Evolutionary conservation across 768 basidiomycete genomes (phyloP).

Genomic region (Collybia nuda): DNA sequence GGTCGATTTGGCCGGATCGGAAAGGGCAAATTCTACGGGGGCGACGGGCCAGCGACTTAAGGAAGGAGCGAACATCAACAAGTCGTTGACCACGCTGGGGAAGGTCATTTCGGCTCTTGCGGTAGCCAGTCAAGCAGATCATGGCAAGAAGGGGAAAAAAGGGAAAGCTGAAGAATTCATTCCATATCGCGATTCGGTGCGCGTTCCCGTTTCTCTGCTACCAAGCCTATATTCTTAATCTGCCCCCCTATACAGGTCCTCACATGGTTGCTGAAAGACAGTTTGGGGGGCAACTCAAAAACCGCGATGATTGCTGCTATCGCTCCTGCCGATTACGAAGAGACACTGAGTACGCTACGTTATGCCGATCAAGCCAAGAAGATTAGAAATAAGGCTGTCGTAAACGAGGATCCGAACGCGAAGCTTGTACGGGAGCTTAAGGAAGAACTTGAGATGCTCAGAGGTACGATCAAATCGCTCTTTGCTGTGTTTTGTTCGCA

Average conservation of each 20-base stretch:
- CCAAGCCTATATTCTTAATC: neutral
- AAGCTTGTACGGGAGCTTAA: slow-evolving; percentile 98
- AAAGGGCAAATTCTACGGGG: slow-evolving; percentile 96
- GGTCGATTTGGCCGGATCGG: slow-evolving; percentile 95
- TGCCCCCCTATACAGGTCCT: slow-evolving; percentile 60
- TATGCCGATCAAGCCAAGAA: slow-evolving; percentile 99
- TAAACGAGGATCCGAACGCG: slow-evolving; percentile 99
- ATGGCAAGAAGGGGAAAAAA: slow-evolving; percentile 83
- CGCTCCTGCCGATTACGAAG: slow-evolving; percentile 97
- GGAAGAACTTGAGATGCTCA: slow-evolving; percentile 92
- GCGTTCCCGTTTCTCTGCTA: slow-evolving; percentile 23
- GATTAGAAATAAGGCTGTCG: slow-evolving; percentile 99
- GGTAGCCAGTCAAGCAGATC: slow-evolving; percentile 57
- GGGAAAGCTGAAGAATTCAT: slow-evolving; percentile 90
- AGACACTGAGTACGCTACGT: slow-evolving; percentile 92
- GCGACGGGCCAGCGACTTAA: slow-evolving; percentile 95
- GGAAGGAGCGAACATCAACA: slow-evolving; percentile 99
- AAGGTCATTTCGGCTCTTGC: slow-evolving; percentile 96
- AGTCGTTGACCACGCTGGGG: slow-evolving; percentile 94
- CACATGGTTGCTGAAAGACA: slow-evolving; percentile 98
- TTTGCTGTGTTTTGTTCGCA: slow-evolving; percentile 9
- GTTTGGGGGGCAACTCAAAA: slow-evolving; percentile 94
- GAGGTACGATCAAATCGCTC: slow-evolving; percentile 53
- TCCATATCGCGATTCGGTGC: slow-evolving; percentile 95
- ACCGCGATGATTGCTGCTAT: slow-evolving; percentile 99